phyloP scores from a whole-genome alignment of 2,329 filamentous ascomycete species.

The Ascochyta lentis region DNA sequence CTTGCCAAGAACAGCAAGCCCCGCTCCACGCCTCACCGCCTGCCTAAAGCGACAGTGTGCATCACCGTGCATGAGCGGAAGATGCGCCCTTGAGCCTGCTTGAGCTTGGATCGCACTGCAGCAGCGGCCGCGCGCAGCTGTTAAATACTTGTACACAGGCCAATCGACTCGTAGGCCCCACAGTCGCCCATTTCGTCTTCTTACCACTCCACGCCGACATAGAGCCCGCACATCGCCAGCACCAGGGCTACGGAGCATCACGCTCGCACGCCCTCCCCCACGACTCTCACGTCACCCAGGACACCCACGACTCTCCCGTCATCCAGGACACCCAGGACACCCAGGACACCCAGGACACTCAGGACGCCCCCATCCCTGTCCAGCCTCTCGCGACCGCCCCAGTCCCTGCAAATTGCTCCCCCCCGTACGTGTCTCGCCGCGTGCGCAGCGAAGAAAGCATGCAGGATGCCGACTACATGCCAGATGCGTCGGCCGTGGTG shows the following conservation, averaged over 20 bases:
- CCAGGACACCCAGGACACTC: neutral
- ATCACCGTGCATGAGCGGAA: conserved; percentile 13
- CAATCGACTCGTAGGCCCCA: conserved; percentile 51
- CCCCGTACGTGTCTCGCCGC: conserved; percentile 39
- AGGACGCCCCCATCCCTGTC: conserved; percentile 21
- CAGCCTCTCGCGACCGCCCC: conserved; percentile 26
- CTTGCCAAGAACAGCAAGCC: neutral
- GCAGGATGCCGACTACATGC: conserved; percentile 47
- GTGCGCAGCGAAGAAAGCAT: conserved; percentile 35
- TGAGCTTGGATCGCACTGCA: conserved; percentile 26
- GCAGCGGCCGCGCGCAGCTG: conserved; percentile 7
- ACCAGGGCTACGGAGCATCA: conserved; percentile 46
- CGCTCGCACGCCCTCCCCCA: conserved; percentile 39
- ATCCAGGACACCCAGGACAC: no score
- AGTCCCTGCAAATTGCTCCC: conserved; percentile 6
- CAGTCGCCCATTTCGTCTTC: conserved; percentile 57
- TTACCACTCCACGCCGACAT: conserved; percentile 50
- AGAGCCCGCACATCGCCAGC: conserved; percentile 47
- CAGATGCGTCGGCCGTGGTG: conserved; percentile 40
- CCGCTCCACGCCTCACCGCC: conserved; percentile 21
- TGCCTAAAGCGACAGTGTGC: neutral
- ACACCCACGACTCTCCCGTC: neutral
- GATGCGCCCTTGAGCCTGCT: conserved; percentile 2
- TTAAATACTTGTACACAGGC: conserved; percentile 22
- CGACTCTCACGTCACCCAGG: conserved; percentile 6